phyloP scores from a whole-genome alignment of 148 eudicot species.

The Chenopodium berlandieri region DNA sequence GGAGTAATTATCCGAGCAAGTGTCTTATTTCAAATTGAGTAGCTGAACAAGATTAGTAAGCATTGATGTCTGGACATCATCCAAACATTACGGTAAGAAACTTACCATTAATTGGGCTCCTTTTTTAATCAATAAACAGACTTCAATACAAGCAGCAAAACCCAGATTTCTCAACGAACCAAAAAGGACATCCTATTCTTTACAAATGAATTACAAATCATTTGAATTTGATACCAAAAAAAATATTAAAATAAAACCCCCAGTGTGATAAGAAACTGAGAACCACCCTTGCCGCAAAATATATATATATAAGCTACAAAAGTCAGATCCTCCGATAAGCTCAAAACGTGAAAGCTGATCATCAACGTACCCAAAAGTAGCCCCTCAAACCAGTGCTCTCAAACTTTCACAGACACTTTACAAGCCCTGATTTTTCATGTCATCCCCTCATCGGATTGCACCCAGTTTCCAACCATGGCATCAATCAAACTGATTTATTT shows the following conservation, averaged over 20 bases:
- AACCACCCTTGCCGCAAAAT: constrained; percentile 1
- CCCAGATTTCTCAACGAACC: constrained; percentile 4
- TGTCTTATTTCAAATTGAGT: too few relatives aligned
- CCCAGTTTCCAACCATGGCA: constrained; percentile 1
- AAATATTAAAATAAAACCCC: constrained; percentile 2
- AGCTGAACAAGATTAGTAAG: too few relatives aligned
- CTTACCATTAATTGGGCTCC: too few relatives aligned
- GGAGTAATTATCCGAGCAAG: too few relatives aligned
- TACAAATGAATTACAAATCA: constrained; percentile 30
- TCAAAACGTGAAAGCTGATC: constrained; percentile 10
- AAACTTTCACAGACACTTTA: neutral
- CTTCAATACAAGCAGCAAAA: constrained; percentile 10
- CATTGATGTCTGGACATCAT: too few relatives aligned
- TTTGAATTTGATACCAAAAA: constrained; percentile 26
- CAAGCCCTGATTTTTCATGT: neutral
- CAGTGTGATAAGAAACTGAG: constrained; percentile 9
- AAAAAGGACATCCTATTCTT: constrained; percentile 6
- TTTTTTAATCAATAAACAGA: neutral
- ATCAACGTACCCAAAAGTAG: neutral
- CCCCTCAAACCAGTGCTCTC: constrained; percentile 4
- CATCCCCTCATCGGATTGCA: neutral
- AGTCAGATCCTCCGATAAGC: neutral
- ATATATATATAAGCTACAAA: constrained; percentile 11
- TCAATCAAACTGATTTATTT: constrained; percentile 8
- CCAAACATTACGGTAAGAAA: too few relatives aligned